Percentiles rank a stretch among this genome's conserved stretches.
These are phyloP conservation scores for Zostera marina DNA, from an alignment of 116 monocot genomes.

Conservation along the genomic window DNA sequence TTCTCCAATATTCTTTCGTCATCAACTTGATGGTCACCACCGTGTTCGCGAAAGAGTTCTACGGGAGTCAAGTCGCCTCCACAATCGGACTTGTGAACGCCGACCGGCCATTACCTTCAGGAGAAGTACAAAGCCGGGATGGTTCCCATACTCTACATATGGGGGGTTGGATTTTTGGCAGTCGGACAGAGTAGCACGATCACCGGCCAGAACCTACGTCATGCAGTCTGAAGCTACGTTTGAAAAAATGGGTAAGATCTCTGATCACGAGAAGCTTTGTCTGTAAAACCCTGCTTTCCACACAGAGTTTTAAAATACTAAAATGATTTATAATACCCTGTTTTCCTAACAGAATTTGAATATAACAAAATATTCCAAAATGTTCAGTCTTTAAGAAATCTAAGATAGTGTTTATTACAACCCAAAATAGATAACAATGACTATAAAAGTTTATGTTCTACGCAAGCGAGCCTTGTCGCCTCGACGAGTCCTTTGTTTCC, in stretches of 20 bases:
- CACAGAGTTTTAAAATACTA: too few species aligned
- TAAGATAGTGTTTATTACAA: too few species aligned
- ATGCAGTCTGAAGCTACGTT: slow-evolving; percentile 61
- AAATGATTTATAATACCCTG: too few species aligned
- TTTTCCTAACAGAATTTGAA: too few species aligned
- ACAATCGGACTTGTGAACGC: slow-evolving; percentile 82
- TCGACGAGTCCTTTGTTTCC: too few species aligned
- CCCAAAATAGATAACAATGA: too few species aligned
- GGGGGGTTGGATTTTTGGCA: slow-evolving; percentile 83
- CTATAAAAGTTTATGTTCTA: too few species aligned
- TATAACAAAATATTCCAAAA: too few species aligned
- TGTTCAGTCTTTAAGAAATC: too few species aligned
- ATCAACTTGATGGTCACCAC: slow-evolving; percentile 84
- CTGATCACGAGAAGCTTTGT: slow-evolving; percentile 80
- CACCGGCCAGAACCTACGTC: slow-evolving; percentile 85
- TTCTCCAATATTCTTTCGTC: slow-evolving; percentile 46
- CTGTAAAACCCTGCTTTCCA: too few species aligned
- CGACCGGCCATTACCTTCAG: slow-evolving; percentile 65
- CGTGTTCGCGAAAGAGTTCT: slow-evolving; percentile 89
- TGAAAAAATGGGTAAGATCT: slow-evolving; percentile 87
- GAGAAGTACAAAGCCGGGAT: slow-evolving; percentile 64
- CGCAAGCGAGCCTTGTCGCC: too few species aligned
- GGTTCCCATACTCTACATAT: slow-evolving; percentile 81
- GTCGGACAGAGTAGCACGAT: slow-evolving; percentile 93
- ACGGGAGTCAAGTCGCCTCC: slow-evolving; percentile 43